phyloP scores from a whole-genome alignment of 1,139 yeast species.

The Candida sanyaensis region DNA sequence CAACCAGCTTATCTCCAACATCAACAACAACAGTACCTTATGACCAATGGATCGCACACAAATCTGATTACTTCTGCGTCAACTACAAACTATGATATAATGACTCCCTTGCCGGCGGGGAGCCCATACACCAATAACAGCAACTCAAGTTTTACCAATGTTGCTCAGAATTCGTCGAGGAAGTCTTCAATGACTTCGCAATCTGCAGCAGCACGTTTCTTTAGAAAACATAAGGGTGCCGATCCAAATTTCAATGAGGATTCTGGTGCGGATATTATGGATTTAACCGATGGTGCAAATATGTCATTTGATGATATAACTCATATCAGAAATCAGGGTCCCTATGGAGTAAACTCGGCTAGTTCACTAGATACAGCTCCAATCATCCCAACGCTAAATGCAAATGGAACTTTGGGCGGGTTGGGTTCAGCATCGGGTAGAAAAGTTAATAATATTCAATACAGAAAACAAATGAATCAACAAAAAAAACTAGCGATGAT shows the following conservation, averaged over 20 bases:
- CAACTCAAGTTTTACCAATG: constrained; percentile 3
- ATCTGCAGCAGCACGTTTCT: constrained; percentile 36
- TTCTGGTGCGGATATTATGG: constrained; percentile 48
- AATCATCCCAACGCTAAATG: constrained; percentile 64
- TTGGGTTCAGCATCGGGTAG: constrained; percentile 14
- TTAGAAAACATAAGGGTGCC: constrained; percentile 41
- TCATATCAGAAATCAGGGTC: constrained; percentile 64
- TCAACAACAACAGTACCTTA: constrained; percentile 12
- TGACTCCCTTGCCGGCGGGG: constrained; percentile 15
- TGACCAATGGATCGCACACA: constrained; percentile 10
- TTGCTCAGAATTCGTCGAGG: constrained; percentile 20
- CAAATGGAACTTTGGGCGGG: constrained; percentile 13
- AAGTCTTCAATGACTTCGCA: constrained; percentile 49
- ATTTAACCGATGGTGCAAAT: constrained; percentile 37
- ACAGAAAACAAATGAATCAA: constrained; percentile 68
- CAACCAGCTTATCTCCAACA: constrained; percentile 16
- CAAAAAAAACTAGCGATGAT: constrained; percentile 61
- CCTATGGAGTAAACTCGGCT: constrained; percentile 49
- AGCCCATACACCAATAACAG: constrained; percentile 8
- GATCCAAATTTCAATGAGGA: constrained; percentile 51
- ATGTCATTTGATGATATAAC: constrained; percentile 66
- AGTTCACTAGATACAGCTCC: constrained; percentile 61
- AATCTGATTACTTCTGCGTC: constrained; percentile 14
- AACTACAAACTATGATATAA: constrained; percentile 17
- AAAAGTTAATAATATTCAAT: constrained; percentile 52